Percentiles rank a stretch among this genome's conserved stretches.
These are phyloP conservation scores for Eucalyptus leucophloia DNA, from an alignment of 345 rosid species.

Conservation along the genomic window DNA sequence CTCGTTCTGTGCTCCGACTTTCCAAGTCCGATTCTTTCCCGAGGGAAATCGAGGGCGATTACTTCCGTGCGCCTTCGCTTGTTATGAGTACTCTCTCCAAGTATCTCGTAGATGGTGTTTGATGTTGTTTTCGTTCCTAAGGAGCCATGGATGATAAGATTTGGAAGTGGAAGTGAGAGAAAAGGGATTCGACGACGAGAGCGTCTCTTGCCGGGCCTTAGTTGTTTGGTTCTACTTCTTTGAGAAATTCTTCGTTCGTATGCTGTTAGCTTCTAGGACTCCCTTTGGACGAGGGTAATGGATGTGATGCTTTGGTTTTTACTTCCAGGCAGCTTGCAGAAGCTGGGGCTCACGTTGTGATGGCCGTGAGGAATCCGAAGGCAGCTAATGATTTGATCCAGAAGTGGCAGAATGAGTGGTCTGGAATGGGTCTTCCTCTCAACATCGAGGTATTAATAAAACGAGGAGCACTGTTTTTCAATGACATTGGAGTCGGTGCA, in stretches of 20 bases:
- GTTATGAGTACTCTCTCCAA: not conserved
- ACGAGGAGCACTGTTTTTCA: not conserved
- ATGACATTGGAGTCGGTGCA: not conserved
- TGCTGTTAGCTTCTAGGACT: not conserved
- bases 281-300: not conserved
- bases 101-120: not conserved
- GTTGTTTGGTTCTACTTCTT: not conserved
- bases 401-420: conserved; percentile 73
- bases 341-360: conserved; percentile 92
- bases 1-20: not conserved
- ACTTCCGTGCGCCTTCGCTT: not conserved
- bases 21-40: not conserved
- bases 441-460: conserved; percentile 45
- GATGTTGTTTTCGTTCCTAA: not conserved
- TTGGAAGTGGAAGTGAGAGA: not conserved
- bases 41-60: not conserved
- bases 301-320: not conserved
- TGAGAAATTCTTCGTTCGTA: not conserved
- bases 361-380: conserved; percentile 89
- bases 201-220: not conserved
- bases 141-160: not conserved
- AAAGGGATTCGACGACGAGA: not conserved
- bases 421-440: conserved; percentile 64
- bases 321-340: conserved; percentile 75
- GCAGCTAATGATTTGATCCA: conserved; percentile 64